Evolutionary conservation across 306 rosid species (phyloP).

Genomic region (Oxytropis ochrocephala): DNA sequence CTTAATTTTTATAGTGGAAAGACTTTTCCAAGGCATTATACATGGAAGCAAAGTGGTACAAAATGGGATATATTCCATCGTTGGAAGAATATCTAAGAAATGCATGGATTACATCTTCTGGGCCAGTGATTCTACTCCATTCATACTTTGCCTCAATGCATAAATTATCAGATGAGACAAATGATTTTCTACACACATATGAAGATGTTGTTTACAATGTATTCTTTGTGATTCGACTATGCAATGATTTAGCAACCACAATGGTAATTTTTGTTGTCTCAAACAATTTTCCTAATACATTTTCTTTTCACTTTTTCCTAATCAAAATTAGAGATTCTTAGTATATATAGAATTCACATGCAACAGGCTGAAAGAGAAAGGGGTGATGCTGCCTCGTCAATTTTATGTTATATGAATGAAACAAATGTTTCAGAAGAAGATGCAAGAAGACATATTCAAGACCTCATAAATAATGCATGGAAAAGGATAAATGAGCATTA

Average conservation of each 20-base stretch:
- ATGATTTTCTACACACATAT: slow-evolving; percentile 12
- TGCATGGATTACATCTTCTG: slow-evolving; percentile 58
- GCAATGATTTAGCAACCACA: slow-evolving; percentile 36
- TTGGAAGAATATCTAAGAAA: slow-evolving; percentile 46
- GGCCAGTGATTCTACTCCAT: slow-evolving; percentile 34
- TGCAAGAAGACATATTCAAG: slow-evolving; percentile 29
- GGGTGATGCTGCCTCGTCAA: slow-evolving; percentile 59
- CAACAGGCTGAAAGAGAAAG: slow-evolving; percentile 53
- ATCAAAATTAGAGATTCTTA: not conserved
- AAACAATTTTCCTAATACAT: not conserved
- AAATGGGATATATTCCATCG: slow-evolving; percentile 35
- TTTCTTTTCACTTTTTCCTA: not conserved
- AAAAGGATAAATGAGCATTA: slow-evolving; percentile 30
- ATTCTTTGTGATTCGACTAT: slow-evolving; percentile 29
- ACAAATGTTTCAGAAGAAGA: slow-evolving; percentile 32
- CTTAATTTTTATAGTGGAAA: slow-evolving; percentile 35
- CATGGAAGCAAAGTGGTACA: slow-evolving; percentile 60
- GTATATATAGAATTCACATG: not conserved
- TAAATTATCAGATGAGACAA: slow-evolving; percentile 1
- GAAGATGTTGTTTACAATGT: slow-evolving; percentile 25
- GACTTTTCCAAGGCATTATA: slow-evolving; percentile 49
- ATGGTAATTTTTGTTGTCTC: not conserved
- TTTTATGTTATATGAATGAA: slow-evolving; percentile 48
- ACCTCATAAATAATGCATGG: slow-evolving; percentile 38
- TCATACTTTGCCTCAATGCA: slow-evolving; percentile 24